Evolutionary conservation across 2,329 filamentous ascomycete species (phyloP).

Genomic region (Fusarium sp.): DNA sequence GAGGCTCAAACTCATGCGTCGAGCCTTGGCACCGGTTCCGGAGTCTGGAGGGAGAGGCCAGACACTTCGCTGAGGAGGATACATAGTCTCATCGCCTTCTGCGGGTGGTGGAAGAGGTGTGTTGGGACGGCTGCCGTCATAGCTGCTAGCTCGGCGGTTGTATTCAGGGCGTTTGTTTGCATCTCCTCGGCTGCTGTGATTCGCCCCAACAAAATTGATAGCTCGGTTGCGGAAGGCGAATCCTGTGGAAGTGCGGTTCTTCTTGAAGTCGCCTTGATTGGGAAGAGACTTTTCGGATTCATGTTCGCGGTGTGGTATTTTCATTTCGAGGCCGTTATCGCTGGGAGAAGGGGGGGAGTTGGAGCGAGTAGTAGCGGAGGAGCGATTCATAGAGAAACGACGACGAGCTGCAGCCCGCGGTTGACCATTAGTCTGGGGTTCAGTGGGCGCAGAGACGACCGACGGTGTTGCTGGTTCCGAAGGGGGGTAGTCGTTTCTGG

Average conservation of each 20-base stretch:
- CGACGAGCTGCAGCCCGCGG: conserved; percentile 50
- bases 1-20: conserved; percentile 79
- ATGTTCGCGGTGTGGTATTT: conserved; percentile 45
- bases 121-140: conserved; percentile 55
- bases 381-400: conserved; percentile 61
- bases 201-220: conserved; percentile 60
- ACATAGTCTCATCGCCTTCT: conserved; percentile 47
- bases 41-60: conserved; percentile 74
- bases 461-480: conserved; percentile 46
- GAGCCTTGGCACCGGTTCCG: conserved; percentile 81
- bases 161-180: conserved; percentile 43
- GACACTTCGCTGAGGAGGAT: conserved; percentile 59
- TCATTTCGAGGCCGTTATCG: conserved; percentile 59
- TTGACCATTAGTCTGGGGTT: conserved; percentile 47
- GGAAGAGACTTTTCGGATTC: conserved; percentile 53
- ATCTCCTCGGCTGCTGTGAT: conserved; percentile 30
- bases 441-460: conserved; percentile 43
- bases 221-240: conserved; percentile 61
- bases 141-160: conserved; percentile 61
- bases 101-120: conserved; percentile 36
- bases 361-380: conserved; percentile 60
- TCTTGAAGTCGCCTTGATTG: conserved; percentile 61
- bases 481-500: conserved; percentile 41
- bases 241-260: conserved; percentile 65
- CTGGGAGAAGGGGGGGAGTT: conserved; percentile 64